Evolutionary conservation across 1,284 basidiomycete genomes (phyloP), one percentile per base, ranked within the genome.

Genomic region (Naganishia albida): DNA sequence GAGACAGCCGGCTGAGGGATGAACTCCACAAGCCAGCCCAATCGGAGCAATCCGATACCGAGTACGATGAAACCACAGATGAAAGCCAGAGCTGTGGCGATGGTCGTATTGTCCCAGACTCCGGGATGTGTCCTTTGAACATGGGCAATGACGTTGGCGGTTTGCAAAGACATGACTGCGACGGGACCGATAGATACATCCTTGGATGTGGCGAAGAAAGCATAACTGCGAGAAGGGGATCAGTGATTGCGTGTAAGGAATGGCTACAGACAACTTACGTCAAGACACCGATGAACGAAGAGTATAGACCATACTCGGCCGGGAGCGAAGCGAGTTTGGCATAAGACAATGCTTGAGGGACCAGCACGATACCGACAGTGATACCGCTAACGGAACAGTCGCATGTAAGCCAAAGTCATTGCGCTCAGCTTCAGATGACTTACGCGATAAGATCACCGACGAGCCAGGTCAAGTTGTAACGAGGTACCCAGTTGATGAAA

Each of bases 11-110:
- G 78, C 67, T 78, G 77, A 56, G 78, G 92, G 46, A 80, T 98
- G 76, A 98, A 95, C 77, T 98, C 95, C 67, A 98, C 88, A 52
- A 99, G 81, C 91, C 94, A 96, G 0, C 95, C 95, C 7, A 98
- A 74, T 30, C 95, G 85, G 3, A 99, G 81, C n/a, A 98, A 80
- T 64, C 96, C 95, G 50, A 99, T 88, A 43, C 85, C 90, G 44
- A 98, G 85, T n/a, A 92, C 89, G 76, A 96, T 91, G 77, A 93
- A 91, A 44, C 95, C 95, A 76, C 87, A 90, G 51, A 97, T 83
- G 75, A 98, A 88, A 0, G 95, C 89, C 23, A 98, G 78, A 0
- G 87, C 86, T 6, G 88, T 91, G 2, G 91, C 95, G 69, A 99
- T 97, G 65, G 87, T 82, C 7, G 89, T 87, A 2, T 81, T 81